These are phyloP conservation scores for Pythium utonaiense DNA, from an alignment of 352 stramenopile species.

Conservation along the genomic window DNA sequence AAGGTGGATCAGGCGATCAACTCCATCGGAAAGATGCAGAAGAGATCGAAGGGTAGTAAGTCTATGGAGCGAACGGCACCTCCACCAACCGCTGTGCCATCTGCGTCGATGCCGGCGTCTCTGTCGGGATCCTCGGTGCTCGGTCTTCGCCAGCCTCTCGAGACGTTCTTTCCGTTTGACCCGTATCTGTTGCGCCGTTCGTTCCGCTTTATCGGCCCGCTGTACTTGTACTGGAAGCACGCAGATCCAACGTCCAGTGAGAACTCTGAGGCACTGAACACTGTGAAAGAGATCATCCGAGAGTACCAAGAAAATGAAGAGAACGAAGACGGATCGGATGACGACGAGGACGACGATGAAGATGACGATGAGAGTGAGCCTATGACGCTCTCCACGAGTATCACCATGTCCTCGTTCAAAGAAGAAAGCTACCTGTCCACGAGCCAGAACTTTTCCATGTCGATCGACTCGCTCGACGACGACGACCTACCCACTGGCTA, in stretches of 20 bases:
- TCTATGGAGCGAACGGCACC: conserved; percentile 67
- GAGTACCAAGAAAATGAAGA: conserved; percentile 51
- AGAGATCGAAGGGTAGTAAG: conserved; percentile 35
- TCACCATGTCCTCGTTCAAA: conserved; percentile 38
- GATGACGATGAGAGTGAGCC: conserved; percentile 42
- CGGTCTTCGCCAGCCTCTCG: conserved; percentile 54
- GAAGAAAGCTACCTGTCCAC: conserved; percentile 45
- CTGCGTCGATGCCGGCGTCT: conserved; percentile 15
- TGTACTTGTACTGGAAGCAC: conserved; percentile 95
- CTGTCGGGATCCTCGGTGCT: conserved; percentile 30
- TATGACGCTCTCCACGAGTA: conserved; percentile 59
- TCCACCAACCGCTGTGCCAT: conserved; percentile 30
- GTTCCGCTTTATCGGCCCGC: conserved; percentile 89
- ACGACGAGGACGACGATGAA: conserved; percentile 28
- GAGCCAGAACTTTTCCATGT: conserved; percentile 49
- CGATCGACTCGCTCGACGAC: conserved; percentile 55
- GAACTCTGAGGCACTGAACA: conserved; percentile 58
- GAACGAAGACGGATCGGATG: conserved; percentile 33
- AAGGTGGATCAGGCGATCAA: conserved; percentile 69
- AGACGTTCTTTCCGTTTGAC: conserved; percentile 97
- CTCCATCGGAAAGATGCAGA: conserved; percentile 33
- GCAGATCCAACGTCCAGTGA: conserved; percentile 72
- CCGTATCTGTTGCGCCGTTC: conserved; percentile 94
- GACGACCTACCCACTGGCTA: conserved; percentile 17
- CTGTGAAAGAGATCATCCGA: conserved; percentile 58